Conservation (phyloP, 1,139 yeast species). For the Lodderomyces oxycetoniae region DNA sequence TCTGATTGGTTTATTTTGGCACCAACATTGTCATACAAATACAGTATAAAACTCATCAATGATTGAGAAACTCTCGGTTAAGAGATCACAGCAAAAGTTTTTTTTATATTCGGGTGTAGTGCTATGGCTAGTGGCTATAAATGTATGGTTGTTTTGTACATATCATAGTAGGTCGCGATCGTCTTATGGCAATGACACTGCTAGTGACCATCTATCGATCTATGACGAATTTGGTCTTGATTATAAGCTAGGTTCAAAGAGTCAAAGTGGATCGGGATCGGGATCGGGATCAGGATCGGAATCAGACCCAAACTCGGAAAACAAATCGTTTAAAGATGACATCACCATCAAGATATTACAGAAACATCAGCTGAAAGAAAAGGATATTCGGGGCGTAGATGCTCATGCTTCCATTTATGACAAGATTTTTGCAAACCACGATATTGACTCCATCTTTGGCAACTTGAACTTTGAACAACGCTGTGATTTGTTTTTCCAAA, state of each 20-base stretch:
- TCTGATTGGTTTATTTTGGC: no score
- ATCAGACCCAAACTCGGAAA: constrained; percentile 1
- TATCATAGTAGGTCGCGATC: no score
- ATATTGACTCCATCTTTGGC: constrained; percentile 14
- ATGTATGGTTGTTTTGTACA: constrained; percentile 10
- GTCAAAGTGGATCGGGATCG: no score
- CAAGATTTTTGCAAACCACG: constrained; percentile 13
- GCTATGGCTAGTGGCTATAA: constrained; percentile 11
- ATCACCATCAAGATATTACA: constrained; percentile 12
- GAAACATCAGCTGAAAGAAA: constrained; percentile 5
- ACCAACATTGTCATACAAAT: no score
- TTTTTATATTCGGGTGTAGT: constrained; percentile 9
- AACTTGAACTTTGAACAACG: constrained; percentile 20
- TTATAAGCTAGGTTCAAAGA: constrained; percentile 1
- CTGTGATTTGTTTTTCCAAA: constrained; percentile 31
- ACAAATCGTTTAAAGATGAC: constrained; percentile 7
- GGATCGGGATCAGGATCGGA: no score
- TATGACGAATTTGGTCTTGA: constrained; percentile 11
- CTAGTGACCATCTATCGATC: no score
- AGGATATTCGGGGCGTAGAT: constrained; percentile 11
- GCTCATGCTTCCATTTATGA: constrained; percentile 13
- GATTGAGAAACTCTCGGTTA: constrained; percentile 12
- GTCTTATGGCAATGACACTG: no score
- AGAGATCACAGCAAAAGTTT: constrained; percentile 12
- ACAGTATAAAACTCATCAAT: no score